Conservation (phyloP, 140 eudicot species). For the Cichorium intybus region DNA sequence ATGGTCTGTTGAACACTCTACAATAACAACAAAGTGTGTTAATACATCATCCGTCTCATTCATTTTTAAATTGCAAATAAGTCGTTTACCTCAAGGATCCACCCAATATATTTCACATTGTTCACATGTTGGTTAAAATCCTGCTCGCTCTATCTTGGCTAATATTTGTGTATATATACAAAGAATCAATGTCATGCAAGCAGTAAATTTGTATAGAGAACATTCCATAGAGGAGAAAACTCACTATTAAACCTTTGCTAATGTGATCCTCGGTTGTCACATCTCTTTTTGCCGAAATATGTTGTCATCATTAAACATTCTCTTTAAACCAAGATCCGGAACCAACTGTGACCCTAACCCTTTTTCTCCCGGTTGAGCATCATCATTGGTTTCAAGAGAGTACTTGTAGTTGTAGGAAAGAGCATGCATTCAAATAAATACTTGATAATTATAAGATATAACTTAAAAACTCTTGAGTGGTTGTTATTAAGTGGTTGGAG, state of each 20-base stretch:
- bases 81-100: too few species aligned
- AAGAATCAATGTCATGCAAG: too few species aligned
- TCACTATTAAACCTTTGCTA: conserved; percentile 56
- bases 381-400: conserved; percentile 62
- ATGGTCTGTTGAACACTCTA: conserved; percentile 67
- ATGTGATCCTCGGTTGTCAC: conserved; percentile 41
- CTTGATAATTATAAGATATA: too few species aligned
- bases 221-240: too few species aligned
- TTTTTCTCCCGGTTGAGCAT: conserved; percentile 65
- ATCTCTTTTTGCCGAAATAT: conserved; percentile 71
- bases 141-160: too few species aligned
- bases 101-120: too few species aligned
- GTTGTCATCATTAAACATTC: conserved; percentile 61
- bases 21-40: not conserved
- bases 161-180: too few species aligned
- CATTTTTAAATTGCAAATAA: not conserved
- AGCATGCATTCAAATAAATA: too few species aligned
- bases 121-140: too few species aligned
- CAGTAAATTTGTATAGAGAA: too few species aligned
- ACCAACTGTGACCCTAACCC: conserved; percentile 46
- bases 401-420: conserved; percentile 60
- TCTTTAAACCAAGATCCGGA: conserved; percentile 47
- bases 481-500: too few species aligned
- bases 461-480: too few species aligned
- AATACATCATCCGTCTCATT: not conserved